Base-by-base conservation (phyloP, 2,329 filamentous ascomycete species). In the Diaporthe sp. region DNA sequence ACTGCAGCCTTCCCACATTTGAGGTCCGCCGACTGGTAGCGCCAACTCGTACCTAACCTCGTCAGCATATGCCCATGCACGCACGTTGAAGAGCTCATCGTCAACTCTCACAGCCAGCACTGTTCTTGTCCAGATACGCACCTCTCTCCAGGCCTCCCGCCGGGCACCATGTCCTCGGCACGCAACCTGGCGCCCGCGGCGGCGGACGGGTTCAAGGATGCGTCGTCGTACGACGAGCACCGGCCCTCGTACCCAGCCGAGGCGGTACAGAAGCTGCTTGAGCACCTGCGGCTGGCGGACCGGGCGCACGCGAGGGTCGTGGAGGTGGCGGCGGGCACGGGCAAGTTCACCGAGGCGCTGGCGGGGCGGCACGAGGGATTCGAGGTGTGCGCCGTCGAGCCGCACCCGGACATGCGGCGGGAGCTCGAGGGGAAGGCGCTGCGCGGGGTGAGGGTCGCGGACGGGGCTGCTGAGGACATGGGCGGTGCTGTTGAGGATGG, bases 191-290 rank as follows among this genome's bases (percentile, higher is more conserved):
- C 80, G 31, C 59, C 76, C 12, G 80, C 77, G 5, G 86, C 86
- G 61, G 79, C 82, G 8, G 87, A 92, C 70, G 93, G 93, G 74
- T 95, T 95, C 82, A 85, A 89, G 77, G 87, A 94, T 77, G 92
- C 92, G 25, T 81, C 86, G 2, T 86, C 87, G 31, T 95, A 95
- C 82, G 93, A 95, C 81, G 82, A 88, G 53, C 87, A 95, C 81
- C 89, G 94, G 19, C 94, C 94, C 2, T 90, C 91, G 0, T 95
- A 95, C 82, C 88, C 90, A 1, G 78, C 86, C 1, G 86, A 88
- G 74, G 90, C 91, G 6, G 89, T 94, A 19, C 84, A 89, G 28
- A 82, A 84, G 49, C 88, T 95, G 25, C 87, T 95, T 4, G 79
- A 81, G 22, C 85, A 87, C 67, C 84, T 93, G n/a, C 83, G 85